phyloP scores from a whole-genome alignment of 106 monocot species.

The Apostasia shenzhenica region DNA sequence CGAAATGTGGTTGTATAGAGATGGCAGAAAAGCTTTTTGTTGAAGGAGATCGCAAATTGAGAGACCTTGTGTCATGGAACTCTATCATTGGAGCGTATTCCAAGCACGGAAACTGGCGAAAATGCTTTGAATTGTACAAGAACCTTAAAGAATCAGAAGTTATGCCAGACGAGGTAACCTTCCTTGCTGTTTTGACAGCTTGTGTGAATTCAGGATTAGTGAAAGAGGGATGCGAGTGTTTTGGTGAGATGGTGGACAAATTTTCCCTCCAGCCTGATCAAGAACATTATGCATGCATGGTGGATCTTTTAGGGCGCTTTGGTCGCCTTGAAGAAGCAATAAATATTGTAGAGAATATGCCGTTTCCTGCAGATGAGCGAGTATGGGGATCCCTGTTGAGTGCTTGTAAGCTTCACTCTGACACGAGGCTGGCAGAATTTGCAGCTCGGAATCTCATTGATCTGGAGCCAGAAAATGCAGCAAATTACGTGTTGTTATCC shows the following conservation, averaged over 20 bases:
- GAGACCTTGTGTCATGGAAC: constrained; percentile 31
- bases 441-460: constrained; percentile 21
- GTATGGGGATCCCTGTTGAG: constrained; percentile 23
- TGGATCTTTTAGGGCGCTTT: constrained; percentile 22
- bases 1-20: constrained; percentile 34
- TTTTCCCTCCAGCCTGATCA: constrained; percentile 3
- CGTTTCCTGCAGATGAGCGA: constrained; percentile 17
- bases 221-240: constrained; percentile 12
- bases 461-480: constrained; percentile 16
- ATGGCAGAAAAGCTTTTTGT: constrained; percentile 27
- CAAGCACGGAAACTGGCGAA: constrained; percentile 21
- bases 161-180: constrained; percentile 21
- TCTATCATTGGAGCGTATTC: constrained; percentile 31
- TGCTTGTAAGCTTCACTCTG: constrained; percentile 5
- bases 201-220: constrained; percentile 19
- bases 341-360: constrained; percentile 14
- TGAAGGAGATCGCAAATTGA: constrained; percentile 5
- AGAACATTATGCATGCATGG: constrained; percentile 23
- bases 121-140: constrained; percentile 18
- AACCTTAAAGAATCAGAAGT: constrained; percentile 17
- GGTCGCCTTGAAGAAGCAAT: constrained; percentile 9
- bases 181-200: constrained; percentile 14
- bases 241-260: constrained; percentile 11
- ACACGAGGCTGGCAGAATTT: constrained; percentile 9
- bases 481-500: constrained; percentile 20